Base-by-base conservation (phyloP, 1,284 basidiomycete genomes). In the Ustilago lituana region DNA sequence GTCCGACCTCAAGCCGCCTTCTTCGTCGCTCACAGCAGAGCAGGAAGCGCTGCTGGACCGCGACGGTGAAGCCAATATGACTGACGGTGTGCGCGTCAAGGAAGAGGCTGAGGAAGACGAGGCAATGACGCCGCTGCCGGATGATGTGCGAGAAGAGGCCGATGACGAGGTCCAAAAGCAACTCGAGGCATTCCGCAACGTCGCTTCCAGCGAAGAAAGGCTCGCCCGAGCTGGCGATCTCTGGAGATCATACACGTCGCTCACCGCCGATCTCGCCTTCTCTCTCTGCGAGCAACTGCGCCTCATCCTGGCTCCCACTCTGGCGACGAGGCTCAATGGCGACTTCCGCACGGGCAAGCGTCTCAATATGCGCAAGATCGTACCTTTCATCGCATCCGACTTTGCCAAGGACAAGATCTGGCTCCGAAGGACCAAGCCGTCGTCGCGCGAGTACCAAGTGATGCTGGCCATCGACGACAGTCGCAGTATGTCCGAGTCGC, bases 391-490 rank as follows among this genome's bases (percentile, higher is more conserved):
- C 73, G 96, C 96, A 9, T 93, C 91, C 82, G 96, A 99, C 84
- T 99, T 94, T 85, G 97, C 94, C 56, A 98, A 98, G 83, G 96
- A 99, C 86, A 96, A 96, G 85, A 98, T 98, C 76, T 99, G 96
- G 96, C 86, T 98, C 29, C 89, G 96, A 24, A 88, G 96, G 26
- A 97, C 94, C 5, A 89, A 92, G 60, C 95, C 96, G 0, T 93
- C 91, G 76, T 89, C 92, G 78, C 88, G 96, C 48, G 94, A 98
- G 82, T 98, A 98, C 83, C 96, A 98, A 79, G 90, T 99, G 3
- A 87, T 98, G 40, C 87, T 99, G 49, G 91, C 93, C 6, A 88
- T 99, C 49, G 96, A 98, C 80, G 96, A 98, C 85, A 96, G 93
- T 17, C 89, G 90, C 38, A 96, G 93, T 32, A 98, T 99, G 96